These are phyloP conservation scores for Coelastrella sp. DNA, from an alignment of 139 green algal species.

Conservation along the genomic window DNA sequence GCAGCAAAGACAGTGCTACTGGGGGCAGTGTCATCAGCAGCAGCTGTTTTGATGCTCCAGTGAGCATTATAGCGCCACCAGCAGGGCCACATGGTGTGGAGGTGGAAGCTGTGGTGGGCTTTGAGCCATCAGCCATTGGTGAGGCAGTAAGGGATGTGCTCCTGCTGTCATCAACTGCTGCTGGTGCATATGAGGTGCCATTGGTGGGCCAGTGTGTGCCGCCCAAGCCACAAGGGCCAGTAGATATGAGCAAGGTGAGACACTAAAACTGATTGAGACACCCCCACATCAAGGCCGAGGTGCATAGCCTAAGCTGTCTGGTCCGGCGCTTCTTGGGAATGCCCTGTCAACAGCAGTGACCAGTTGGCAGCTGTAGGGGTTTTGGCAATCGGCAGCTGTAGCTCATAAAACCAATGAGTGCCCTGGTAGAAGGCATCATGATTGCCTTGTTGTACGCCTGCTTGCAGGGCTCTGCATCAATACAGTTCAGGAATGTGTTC, in stretches of 20 bases:
- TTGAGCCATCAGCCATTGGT: conserved; percentile 77
- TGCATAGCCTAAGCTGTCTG: too few relatives aligned
- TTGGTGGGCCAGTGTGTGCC: conserved; percentile 76
- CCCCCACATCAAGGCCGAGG: too few relatives aligned
- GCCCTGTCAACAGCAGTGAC: too few relatives aligned
- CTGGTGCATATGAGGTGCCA: conserved; percentile 75
- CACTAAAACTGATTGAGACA: neutral
- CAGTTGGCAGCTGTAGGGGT: neutral
- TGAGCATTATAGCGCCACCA: conserved; percentile 44
- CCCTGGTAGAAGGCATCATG: too few relatives aligned
- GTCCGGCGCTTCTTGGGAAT: neutral
- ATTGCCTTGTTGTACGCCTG: neutral
- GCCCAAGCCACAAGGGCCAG: conserved; percentile 81
- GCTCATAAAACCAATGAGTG: too few relatives aligned
- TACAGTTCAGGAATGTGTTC: conserved; percentile 88
- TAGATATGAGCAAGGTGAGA: conserved; percentile 64
- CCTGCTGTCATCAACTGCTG: conserved; percentile 58
- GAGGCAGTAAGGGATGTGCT: conserved; percentile 76
- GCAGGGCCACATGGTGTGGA: conserved; percentile 63
- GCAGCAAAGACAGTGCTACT: neutral
- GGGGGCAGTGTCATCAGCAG: conserved; percentile 26
- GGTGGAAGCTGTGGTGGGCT: conserved; percentile 73
- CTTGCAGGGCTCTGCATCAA: conserved; percentile 49
- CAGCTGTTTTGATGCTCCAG: conserved; percentile 57
- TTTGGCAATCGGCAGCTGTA: neutral